Evolutionary conservation across 768 basidiomycete species (phyloP).

Genomic region (Lactarius vividus): DNA sequence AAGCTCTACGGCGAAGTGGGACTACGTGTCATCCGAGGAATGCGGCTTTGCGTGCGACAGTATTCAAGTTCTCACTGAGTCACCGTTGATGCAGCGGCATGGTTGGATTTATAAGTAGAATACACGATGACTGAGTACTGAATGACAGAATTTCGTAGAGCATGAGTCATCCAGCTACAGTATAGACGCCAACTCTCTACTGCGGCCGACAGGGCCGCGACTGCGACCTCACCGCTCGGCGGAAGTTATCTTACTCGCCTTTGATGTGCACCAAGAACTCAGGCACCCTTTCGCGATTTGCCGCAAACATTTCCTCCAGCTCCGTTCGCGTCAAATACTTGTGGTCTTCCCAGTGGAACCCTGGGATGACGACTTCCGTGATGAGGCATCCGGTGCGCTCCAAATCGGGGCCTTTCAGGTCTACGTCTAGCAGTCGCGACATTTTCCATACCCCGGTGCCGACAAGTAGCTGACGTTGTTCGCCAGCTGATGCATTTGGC

Average conservation of each 20-base stretch:
- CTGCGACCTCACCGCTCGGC: not conserved
- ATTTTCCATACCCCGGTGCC: slow-evolving; percentile 57
- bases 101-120: too few species aligned
- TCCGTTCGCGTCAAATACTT: slow-evolving; percentile 39
- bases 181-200: too few species aligned
- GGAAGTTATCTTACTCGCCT: not conserved
- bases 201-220: not conserved
- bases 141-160: too few species aligned
- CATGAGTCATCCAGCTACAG: too few species aligned
- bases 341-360: slow-evolving; percentile 54
- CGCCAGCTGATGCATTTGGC: slow-evolving; percentile 40
- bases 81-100: too few species aligned
- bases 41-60: too few species aligned
- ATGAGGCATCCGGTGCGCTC: slow-evolving; percentile 50
- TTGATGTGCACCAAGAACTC: slow-evolving; percentile 29
- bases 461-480: slow-evolving; percentile 48
- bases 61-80: too few species aligned
- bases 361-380: slow-evolving; percentile 59
- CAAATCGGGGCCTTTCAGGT: slow-evolving; percentile 37
- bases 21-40: too few species aligned
- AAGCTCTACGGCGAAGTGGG: too few species aligned
- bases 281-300: slow-evolving; percentile 30
- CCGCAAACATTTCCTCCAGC: slow-evolving; percentile 38
- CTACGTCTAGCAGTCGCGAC: slow-evolving; percentile 47
- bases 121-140: too few species aligned